phyloP scores from a whole-genome alignment of 306 rosid genomes.

The Betula pendula region DNA sequence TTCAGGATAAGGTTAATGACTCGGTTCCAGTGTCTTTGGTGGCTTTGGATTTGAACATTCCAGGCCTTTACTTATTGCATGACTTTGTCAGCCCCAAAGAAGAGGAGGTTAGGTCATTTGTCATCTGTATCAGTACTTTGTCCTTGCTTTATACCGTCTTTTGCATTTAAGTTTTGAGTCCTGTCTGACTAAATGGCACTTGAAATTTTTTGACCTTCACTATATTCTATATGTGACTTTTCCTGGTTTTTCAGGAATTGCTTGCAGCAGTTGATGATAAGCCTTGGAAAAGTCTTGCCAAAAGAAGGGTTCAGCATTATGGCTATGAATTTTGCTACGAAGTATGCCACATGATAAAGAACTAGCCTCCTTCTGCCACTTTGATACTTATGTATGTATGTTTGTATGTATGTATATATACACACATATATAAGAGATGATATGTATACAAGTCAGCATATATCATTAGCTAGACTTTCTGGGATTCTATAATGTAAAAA shows the following conservation, averaged over 20 bases:
- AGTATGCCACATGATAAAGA: constrained; percentile 40
- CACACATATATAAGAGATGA: neutral
- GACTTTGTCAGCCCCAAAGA: constrained; percentile 67
- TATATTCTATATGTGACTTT: neutral
- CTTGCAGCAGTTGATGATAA: constrained; percentile 66
- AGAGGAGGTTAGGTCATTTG: constrained; percentile 64
- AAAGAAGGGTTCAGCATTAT: constrained; percentile 95
- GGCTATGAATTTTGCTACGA: constrained; percentile 86
- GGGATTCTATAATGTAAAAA: too few species aligned
- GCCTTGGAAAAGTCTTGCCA: constrained; percentile 73
- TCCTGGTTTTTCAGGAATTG: constrained; percentile 48
- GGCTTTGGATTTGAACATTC: constrained; percentile 70
- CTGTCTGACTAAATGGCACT: neutral
- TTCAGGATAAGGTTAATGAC: constrained; percentile 50
- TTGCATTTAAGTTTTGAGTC: neutral
- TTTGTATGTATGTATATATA: too few species aligned
- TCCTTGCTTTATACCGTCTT: constrained; percentile 17
- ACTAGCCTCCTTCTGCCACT: constrained; percentile 9
- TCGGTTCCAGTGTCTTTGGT: constrained; percentile 57
- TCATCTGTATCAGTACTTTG: constrained; percentile 13
- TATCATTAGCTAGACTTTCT: neutral
- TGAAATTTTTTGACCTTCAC: neutral
- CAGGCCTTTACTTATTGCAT: constrained; percentile 73
- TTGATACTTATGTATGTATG: neutral
- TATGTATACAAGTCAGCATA: neutral